Evolutionary conservation across 2,329 filamentous ascomycete genomes (phyloP).

Genomic region (Colletotrichum lupini): DNA sequence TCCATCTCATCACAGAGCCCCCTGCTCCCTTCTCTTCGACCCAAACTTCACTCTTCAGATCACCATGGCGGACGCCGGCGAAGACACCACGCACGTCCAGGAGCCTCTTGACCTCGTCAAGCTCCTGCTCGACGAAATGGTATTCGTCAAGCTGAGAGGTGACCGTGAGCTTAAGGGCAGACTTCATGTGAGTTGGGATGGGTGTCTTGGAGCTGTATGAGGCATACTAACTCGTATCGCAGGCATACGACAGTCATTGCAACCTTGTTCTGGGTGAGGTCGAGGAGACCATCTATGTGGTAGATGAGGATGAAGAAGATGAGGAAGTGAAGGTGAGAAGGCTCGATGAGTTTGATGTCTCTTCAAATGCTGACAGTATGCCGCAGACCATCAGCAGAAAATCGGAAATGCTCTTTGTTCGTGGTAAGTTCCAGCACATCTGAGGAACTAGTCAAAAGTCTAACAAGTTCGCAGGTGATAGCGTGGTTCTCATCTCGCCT

Average conservation of each 20-base stretch:
- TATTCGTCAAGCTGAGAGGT: constrained; percentile 96
- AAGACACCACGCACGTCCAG: constrained; percentile 77
- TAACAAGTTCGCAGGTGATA: constrained; percentile 67
- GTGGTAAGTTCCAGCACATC: constrained; percentile 69
- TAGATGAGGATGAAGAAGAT: constrained; percentile 87
- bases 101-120: constrained; percentile 97
- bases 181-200: constrained; percentile 78
- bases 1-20: background rate
- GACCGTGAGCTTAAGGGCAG: constrained; percentile 96
- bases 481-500: constrained; percentile 78
- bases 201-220: constrained; percentile 33
- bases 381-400: constrained; percentile 91
- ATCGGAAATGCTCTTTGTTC: constrained; percentile 97
- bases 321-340: constrained; percentile 76
- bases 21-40: background rate
- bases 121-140: constrained; percentile 92
- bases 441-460: background rate
- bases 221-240: constrained; percentile 11
- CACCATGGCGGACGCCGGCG: constrained; percentile 85
- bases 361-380: background rate
- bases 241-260: constrained; percentile 99
- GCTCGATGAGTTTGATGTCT: background rate
- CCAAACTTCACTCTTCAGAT: constrained; percentile 1
- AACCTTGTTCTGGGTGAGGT: constrained; percentile 96
- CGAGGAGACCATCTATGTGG: constrained; percentile 94